Base-by-base conservation (phyloP, 2,329 filamentous ascomycete genomes). In the Fusarium concolor region DNA sequence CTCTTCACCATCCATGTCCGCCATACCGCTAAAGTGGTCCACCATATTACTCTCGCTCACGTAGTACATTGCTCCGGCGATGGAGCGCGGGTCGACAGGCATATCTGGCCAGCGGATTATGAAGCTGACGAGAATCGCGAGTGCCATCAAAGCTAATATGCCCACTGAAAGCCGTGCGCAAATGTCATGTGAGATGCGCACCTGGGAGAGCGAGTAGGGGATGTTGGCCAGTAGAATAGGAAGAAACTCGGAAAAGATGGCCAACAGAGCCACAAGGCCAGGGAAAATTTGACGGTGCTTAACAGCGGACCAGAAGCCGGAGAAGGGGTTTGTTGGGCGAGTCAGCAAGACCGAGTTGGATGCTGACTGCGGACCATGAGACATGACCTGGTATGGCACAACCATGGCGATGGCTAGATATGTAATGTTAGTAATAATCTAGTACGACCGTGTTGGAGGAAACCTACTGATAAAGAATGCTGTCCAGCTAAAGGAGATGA, bases 211-310 rank as follows among this genome's bases (percentile, higher is more conserved):
- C 52, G 78, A 82, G 71, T 83, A 84, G 1, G 84, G 81, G 3
- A 86, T 78, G 62, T 85, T 85, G 67, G 82, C 78, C 4, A 86
- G 77, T 3, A 83, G 76, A 20, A 85, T 76, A 2, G 84, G 84
- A n/a, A 86, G 79, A 46, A 85, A 80, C 47, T 86, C 84, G 22
- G 83, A 79, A 4, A 85, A 74, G 22, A 85, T 78, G 5, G 82
- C 77, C 45, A 82, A 80, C 7, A 80, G 64, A 1, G 82, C 79
- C 11, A 82, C 78, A 14, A 79, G 54, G 24, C 79, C 76, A 2
- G 83, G 76, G 59, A 83, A 83, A 9, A 65, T 77, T 75, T 62
- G 71, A 4, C 67, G 47, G n/a, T 74, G 68, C 38, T 73, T 74
- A 28, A 72, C 4, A 0, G 73, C 70, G 3, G 71, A 71, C 66